Percentiles rank a stretch among this genome's conserved stretches.
Evolutionary conservation across 805 yeast genomes (phyloP).

Genomic region (Cyberlindnera galapagoensis): DNA sequence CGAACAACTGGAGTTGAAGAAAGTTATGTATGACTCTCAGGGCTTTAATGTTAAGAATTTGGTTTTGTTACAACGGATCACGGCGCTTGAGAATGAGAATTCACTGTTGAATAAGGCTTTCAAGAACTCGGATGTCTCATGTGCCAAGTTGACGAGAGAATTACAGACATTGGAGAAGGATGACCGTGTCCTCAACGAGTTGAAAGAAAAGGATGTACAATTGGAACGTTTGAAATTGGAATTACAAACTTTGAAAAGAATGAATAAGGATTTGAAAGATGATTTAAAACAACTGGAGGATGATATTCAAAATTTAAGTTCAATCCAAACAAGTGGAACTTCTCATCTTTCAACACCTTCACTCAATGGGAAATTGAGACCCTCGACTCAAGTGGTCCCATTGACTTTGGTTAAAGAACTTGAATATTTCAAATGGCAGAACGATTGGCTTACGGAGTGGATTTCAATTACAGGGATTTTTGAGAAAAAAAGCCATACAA

Average conservation of each 20-base stretch:
- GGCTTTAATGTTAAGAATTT: conserved; percentile 17
- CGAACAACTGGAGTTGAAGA: conserved; percentile 11
- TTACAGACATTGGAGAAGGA: conserved; percentile 1
- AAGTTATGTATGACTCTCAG: conserved; percentile 16
- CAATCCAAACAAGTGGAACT: background rate
- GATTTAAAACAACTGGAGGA: conserved; percentile 8
- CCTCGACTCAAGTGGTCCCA: no score
- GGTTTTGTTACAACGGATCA: conserved; percentile 13
- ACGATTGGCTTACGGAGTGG: conserved; percentile 11
- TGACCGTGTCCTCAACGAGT: background rate
- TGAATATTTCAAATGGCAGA: conserved; percentile 12
- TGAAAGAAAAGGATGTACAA: conserved; percentile 1
- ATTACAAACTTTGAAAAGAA: background rate
- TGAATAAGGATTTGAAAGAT: conserved; percentile 1
- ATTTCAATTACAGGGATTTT: background rate
- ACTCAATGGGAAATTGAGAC: no score
- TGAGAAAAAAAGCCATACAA: background rate
- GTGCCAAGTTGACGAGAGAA: background rate
- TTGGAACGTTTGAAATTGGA: conserved; percentile 2
- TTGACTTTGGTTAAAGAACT: no score
- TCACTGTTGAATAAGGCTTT: conserved; percentile 6
- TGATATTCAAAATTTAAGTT: conserved; percentile 1
- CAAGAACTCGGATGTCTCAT: background rate
- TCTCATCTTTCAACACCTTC: background rate
- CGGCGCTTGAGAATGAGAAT: conserved; percentile 13